These are phyloP conservation scores for Papiliotrema fonsecae DNA, from an alignment of 1,284 basidiomycete species.

Conservation along the genomic window DNA sequence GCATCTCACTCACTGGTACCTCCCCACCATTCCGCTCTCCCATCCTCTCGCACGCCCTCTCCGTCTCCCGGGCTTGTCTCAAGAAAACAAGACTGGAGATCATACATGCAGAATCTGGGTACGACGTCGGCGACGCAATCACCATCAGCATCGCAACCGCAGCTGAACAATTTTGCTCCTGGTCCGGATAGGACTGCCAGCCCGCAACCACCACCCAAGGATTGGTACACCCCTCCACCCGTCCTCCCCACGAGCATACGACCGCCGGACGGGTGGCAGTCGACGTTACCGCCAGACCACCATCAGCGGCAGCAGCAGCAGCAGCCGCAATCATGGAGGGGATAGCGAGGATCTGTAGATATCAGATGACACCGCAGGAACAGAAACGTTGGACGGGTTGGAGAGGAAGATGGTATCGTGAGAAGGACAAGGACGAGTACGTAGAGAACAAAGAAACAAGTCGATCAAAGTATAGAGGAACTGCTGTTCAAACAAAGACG, in stretches of 20 bases:
- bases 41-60: background rate
- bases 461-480: too few relatives aligned
- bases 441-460: too few relatives aligned
- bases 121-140: conserved; percentile 6
- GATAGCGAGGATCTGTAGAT: background rate
- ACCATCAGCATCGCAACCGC: background rate
- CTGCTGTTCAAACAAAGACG: too few relatives aligned
- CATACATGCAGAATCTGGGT: conserved; percentile 30
- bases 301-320: conserved; percentile 22
- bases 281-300: conserved; percentile 19
- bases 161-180: background rate
- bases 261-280: conserved; percentile 34
- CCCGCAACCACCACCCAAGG: conserved; percentile 20
- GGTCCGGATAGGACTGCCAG: background rate
- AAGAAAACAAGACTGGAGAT: conserved; percentile 29
- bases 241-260: conserved; percentile 22
- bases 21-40: background rate
- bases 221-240: conserved; percentile 33
- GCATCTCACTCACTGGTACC: background rate
- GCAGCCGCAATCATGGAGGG: too few relatives aligned
- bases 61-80: conserved; percentile 3
- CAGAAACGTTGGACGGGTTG: too few relatives aligned
- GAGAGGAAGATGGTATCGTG: too few relatives aligned
- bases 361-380: too few relatives aligned
- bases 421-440: too few relatives aligned